Evolutionary conservation across 1,139 yeast species (phyloP), one percentile per base, ranked within the genome.

Genomic region (Saccharomyces hybrid): DNA sequence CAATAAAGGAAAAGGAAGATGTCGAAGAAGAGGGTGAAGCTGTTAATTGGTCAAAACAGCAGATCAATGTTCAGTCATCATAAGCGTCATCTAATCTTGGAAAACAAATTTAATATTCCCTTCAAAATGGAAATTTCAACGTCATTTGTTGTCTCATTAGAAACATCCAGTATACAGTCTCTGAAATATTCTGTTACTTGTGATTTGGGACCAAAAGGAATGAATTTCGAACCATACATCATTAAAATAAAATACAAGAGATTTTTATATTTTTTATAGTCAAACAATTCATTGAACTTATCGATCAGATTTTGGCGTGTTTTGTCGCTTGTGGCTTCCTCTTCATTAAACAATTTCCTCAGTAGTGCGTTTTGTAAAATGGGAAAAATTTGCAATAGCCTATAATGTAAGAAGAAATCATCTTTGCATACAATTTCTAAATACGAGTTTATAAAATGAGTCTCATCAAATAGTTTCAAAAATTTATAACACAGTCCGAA

Each of bases 51-150:
- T 32, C 38, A 13, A 32, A 32, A 1, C 38, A 32, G 1, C 38
- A 32, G 38, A 32, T 32, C 38, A 32, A 32, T 13, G 38, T 32
- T 13, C 38, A 32, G 14, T 32, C 38, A 5, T 32, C 38, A 13
- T 32, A 6, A 32, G 8, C 20, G 38, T 32, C 8, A 32, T 42
- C 34, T 52, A 4, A 56, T 53, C 47, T 59, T 60, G 16, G 51
- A 51, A 46, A 62, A 63, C 26, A 64, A 42, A 32, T 57, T 62
- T 23, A 66, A 41, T 46, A 64, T 50, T 14, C 64, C 59, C 47
- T 56, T 57, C 5, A 66, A 49, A 25, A 66, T 48, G 1, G 65
- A 53, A 38, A 67, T 44, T 51, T 67, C 69, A 3, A 66, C 64
- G 34, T 60, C 62, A 26, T 59, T 60, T 5, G 58, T 56, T 26